Evolutionary conservation across 2,329 filamentous ascomycete species (phyloP).

Genomic region (Phialophora macrospora): DNA sequence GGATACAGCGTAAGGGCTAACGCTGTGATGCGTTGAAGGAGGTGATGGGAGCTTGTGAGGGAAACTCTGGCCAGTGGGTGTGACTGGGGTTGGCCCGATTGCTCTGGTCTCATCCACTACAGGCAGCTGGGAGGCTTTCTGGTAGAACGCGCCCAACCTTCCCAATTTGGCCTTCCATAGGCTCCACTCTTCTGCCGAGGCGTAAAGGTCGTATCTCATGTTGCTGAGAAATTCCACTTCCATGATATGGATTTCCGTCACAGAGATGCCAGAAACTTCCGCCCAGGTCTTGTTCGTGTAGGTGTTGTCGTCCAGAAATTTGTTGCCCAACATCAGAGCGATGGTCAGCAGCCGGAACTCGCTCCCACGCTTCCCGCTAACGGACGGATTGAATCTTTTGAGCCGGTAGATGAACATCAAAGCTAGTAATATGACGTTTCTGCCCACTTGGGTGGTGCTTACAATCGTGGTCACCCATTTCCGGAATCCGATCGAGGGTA

Average conservation of each 20-base stretch:
- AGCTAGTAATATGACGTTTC: constrained; percentile 90
- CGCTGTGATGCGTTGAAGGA: constrained; percentile 34
- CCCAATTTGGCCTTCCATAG: constrained; percentile 83
- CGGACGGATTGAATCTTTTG: constrained; percentile 85
- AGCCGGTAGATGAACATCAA: constrained; percentile 90
- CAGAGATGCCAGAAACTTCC: constrained; percentile 91
- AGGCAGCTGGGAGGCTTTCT: constrained; percentile 64
- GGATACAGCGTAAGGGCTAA: constrained; percentile 23
- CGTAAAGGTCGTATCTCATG: constrained; percentile 91
- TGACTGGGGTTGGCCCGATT: constrained; percentile 34
- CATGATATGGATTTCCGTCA: constrained; percentile 97
- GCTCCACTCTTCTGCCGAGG: constrained; percentile 83
- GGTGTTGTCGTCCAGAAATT: constrained; percentile 98
- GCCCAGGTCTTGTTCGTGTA: constrained; percentile 99
- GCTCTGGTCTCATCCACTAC: constrained; percentile 33
- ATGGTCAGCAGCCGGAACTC: constrained; percentile 93
- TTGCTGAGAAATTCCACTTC: constrained; percentile 99
- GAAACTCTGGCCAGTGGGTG: constrained; percentile 44
- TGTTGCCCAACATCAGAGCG: constrained; percentile 96
- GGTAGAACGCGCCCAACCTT: constrained; percentile 82
- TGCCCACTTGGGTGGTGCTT: constrained; percentile 92
- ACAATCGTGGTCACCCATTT: constrained; percentile 94
- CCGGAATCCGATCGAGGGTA: constrained; percentile 77
- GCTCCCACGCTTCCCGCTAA: constrained; percentile 89
- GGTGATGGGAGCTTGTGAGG: constrained; percentile 42